These are phyloP conservation scores for Rhizopogon vinicolor DNA, from an alignment of 768 basidiomycete species.

Conservation along the genomic window DNA sequence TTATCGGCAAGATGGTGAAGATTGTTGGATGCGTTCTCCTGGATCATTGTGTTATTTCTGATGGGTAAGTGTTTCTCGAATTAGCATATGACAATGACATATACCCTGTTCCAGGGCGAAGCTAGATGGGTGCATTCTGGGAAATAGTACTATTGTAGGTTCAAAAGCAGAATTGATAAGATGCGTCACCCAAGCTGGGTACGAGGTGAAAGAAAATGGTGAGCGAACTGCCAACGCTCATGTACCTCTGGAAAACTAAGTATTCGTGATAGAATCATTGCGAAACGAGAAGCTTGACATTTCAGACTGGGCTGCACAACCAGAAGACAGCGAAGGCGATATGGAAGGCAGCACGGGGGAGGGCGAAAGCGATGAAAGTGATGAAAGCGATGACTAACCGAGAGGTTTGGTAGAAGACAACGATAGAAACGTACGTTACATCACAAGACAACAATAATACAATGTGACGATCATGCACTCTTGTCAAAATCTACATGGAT, in stretches of 20 bases:
- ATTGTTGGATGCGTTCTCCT: conserved; percentile 78
- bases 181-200: conserved; percentile 75
- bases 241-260: neutral
- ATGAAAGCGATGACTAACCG: conserved; percentile 6
- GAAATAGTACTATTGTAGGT: conserved; percentile 70
- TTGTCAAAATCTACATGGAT: neutral
- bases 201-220: conserved; percentile 67
- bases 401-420: neutral
- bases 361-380: conserved; percentile 10
- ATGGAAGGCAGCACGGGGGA: conserved; percentile 13
- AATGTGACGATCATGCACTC: neutral
- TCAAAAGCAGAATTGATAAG: conserved; percentile 60
- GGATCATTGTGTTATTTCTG: conserved; percentile 85
- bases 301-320: conserved; percentile 47
- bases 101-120: conserved; percentile 48
- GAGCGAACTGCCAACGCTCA: conserved; percentile 5
- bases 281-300: conserved; percentile 55
- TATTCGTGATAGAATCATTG: conserved; percentile 36
- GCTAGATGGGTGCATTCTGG: conserved; percentile 72
- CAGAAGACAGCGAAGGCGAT: conserved; percentile 19
- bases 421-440: neutral
- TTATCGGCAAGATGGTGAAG: conserved; percentile 81
- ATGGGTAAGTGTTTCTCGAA: conserved; percentile 52
- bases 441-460: too few species aligned
- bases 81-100: conserved; percentile 5